These are phyloP conservation scores for Ascochyta pisi DNA, from an alignment of 2,329 filamentous ascomycete species.

Conservation along the genomic window DNA sequence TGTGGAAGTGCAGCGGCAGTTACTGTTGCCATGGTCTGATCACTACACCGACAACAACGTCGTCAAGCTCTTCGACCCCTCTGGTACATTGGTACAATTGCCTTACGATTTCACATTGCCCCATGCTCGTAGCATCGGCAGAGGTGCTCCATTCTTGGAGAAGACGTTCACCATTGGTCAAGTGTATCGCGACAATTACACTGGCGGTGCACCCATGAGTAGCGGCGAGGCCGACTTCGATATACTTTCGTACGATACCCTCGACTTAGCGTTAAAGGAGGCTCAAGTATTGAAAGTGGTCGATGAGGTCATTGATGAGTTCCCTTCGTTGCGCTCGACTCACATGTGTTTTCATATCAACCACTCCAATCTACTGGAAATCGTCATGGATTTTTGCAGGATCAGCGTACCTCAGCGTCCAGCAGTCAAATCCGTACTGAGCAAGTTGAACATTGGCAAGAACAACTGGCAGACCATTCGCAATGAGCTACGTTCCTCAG, in stretches of 20 bases:
- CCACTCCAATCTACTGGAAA: conserved; percentile 82
- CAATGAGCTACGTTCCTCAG: conserved; percentile 78
- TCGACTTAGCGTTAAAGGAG: conserved; percentile 87
- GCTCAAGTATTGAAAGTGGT: conserved; percentile 93
- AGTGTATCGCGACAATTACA: conserved; percentile 81
- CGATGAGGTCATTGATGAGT: conserved; percentile 84
- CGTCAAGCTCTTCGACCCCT: conserved; percentile 80
- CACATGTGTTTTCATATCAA: conserved; percentile 90
- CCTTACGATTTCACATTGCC: conserved; percentile 92
- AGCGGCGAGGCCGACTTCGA: conserved; percentile 96
- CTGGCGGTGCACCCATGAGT: conserved; percentile 80
- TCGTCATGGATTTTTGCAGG: conserved; percentile 89
- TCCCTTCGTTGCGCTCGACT: conserved; percentile 74
- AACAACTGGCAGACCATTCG: conserved; percentile 85
- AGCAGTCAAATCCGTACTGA: conserved; percentile 80
- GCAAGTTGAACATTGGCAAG: conserved; percentile 82
- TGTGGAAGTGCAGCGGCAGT: conserved; percentile 76
- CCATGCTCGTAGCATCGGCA: conserved; percentile 82
- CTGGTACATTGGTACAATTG: conserved; percentile 89
- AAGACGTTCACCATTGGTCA: conserved; percentile 87
- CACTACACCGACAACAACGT: conserved; percentile 75
- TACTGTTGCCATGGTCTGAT: conserved; percentile 80
- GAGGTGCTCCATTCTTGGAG: conserved; percentile 68
- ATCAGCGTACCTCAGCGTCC: conserved; percentile 73
- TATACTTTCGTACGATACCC: conserved; percentile 81